A percentile compares a stretch with the other conserved stretches of the same genome.
Evolutionary conservation across 768 basidiomycete species (phyloP).

Genomic region (Boletus insuetus): DNA sequence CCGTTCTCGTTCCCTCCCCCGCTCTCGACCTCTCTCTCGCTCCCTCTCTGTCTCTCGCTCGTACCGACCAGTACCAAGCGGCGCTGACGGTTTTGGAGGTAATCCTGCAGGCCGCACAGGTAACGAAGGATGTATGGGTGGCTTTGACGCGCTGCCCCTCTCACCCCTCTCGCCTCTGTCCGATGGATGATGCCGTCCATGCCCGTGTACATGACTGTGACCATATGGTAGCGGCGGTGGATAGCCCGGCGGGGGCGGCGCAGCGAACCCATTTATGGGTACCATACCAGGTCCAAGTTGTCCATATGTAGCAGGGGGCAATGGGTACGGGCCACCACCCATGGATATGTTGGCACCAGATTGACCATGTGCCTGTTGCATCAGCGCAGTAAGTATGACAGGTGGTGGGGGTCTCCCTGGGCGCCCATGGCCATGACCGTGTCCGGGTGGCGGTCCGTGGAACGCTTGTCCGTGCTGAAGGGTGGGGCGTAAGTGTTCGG

Average conservation of each 20-base stretch:
- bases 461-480: slow-evolving; percentile 28
- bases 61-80: slow-evolving; percentile 13
- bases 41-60: slow-evolving; percentile 19
- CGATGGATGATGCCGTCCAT: slow-evolving; percentile 8
- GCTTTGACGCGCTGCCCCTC: slow-evolving; percentile 3
- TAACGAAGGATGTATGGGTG: slow-evolving; percentile 17
- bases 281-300: slow-evolving; percentile 7
- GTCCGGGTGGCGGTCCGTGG: slow-evolving; percentile 33
- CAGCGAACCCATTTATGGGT: slow-evolving; percentile 17
- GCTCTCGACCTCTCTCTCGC: slow-evolving; percentile 3
- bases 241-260: slow-evolving; percentile 13
- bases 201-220: slow-evolving; percentile 9
- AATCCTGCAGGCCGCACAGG: slow-evolving; percentile 19
- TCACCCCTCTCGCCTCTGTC: slow-evolving; percentile 21
- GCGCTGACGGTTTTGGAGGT: slow-evolving; percentile 18
- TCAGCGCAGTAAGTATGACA: slow-evolving; percentile 29
- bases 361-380: slow-evolving; percentile 25
- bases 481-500: slow-evolving; percentile 34
- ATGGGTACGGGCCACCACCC: slow-evolving; percentile 8
- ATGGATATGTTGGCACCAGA: slow-evolving; percentile 6
- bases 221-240: slow-evolving; percentile 21
- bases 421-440: slow-evolving; percentile 27
- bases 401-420: slow-evolving; percentile 30
- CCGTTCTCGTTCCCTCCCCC: slow-evolving; percentile 19
- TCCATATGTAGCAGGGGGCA: slow-evolving; percentile 14